Conservation (phyloP, 2,329 filamentous ascomycete genomes). For the Beauveria rudraprayagi region DNA sequence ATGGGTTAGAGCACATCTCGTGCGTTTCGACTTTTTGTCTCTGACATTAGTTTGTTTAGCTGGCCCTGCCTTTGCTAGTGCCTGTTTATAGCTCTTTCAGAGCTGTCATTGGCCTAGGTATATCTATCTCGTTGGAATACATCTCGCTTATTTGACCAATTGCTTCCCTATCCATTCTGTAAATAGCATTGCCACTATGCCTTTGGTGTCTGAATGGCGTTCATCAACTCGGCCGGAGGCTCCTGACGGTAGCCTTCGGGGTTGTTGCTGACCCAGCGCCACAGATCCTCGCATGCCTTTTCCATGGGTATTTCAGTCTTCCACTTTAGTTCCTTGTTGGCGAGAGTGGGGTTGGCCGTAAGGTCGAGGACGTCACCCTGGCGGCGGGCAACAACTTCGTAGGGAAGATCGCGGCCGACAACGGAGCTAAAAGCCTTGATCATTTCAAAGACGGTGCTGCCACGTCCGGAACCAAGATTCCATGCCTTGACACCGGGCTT, state of each 20-base stretch:
- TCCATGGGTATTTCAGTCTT: slow-evolving; percentile 86
- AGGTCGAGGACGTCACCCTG: slow-evolving; percentile 89
- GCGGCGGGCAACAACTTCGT: slow-evolving; percentile 75
- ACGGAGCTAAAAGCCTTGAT: slow-evolving; percentile 86
- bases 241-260: slow-evolving; percentile 89
- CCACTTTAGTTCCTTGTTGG: slow-evolving; percentile 86
- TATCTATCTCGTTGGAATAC: neutral
- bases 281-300: slow-evolving; percentile 87
- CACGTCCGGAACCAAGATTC: slow-evolving; percentile 92
- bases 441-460: slow-evolving; percentile 95
- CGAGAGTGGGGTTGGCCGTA: slow-evolving; percentile 80
- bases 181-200: slow-evolving; percentile 15
- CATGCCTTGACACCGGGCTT: slow-evolving; percentile 88
- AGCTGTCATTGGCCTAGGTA: neutral
- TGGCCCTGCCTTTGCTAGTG: neutral
- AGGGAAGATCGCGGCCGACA: slow-evolving; percentile 77
- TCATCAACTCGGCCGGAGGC: slow-evolving; percentile 75
- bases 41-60: neutral
- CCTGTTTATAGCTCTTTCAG: neutral
- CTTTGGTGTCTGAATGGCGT: slow-evolving; percentile 43
- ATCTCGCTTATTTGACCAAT: slow-evolving; percentile 16
- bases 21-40: neutral
- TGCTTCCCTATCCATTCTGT: neutral
- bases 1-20: neutral
- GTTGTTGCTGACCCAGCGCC: slow-evolving; percentile 97